Evolutionary conservation across 2,329 filamentous ascomycete genomes (phyloP).

Genomic region (Colletotrichum sansevieriae): DNA sequence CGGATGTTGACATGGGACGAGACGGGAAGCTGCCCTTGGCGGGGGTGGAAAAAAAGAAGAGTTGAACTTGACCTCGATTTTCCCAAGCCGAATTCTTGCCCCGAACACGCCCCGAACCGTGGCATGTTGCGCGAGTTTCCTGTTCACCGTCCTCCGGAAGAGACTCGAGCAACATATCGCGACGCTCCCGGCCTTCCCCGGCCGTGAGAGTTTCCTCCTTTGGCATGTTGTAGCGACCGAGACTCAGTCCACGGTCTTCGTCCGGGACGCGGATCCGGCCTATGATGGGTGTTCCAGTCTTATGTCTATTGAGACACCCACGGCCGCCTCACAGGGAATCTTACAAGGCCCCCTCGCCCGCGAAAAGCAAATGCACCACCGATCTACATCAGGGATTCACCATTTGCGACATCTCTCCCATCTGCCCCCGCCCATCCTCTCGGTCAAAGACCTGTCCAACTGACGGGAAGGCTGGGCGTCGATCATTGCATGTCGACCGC

Average conservation of each 20-base stretch:
- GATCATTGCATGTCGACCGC: conserved; percentile 12
- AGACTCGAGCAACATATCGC: neutral
- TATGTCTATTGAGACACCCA: conserved; percentile 16
- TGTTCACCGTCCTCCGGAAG: neutral
- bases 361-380: conserved; percentile 14
- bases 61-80: neutral
- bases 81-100: neutral
- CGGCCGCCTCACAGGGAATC: conserved; percentile 11
- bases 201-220: conserved; percentile 12
- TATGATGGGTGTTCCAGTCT: neutral
- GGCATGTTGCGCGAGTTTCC: neutral
- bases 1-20: conserved; percentile 6
- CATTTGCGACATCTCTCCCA: no score
- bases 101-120: neutral
- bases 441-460: conserved; percentile 1
- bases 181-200: neutral
- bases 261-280: conserved; percentile 30
- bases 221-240: conserved; percentile 16
- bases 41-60: neutral
- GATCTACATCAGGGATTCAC: conserved; percentile 35
- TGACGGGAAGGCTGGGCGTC: conserved; percentile 7
- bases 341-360: neutral
- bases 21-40: conserved; percentile 3
- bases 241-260: conserved; percentile 4
- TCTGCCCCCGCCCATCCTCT: neutral